A percentile compares a stretch with the other conserved stretches of the same genome.
Conservation (phyloP, 2,329 filamentous ascomycete species). For the Colletotrichum zoysiae region DNA sequence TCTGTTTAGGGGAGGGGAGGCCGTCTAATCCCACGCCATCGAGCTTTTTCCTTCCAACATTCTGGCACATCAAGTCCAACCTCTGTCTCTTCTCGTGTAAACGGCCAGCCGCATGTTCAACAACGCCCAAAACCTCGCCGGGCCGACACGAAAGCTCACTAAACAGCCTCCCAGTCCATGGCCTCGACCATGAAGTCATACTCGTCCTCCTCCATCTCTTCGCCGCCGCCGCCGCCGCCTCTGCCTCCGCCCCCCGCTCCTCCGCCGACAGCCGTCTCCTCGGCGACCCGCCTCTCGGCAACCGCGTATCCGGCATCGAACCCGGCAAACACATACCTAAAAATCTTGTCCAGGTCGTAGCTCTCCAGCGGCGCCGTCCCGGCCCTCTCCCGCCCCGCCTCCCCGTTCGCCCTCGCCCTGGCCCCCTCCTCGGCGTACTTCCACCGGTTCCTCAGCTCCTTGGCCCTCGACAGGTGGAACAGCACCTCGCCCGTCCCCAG, state of each 20-base stretch:
- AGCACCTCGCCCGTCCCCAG: conserved; percentile 69
- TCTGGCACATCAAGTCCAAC: not conserved
- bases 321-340: conserved; percentile 68
- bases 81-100: not conserved
- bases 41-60: not conserved
- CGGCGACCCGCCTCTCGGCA: conserved; percentile 59
- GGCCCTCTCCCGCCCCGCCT: conserved; percentile 43
- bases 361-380: conserved; percentile 62
- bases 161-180: conserved; percentile 67
- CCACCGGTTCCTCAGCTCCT: conserved; percentile 79
- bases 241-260: not conserved
- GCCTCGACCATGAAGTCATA: conserved; percentile 71
- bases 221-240: conserved; percentile 26
- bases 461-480: conserved; percentile 72
- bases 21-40: not conserved
- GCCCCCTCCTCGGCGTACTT: conserved; percentile 71
- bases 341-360: conserved; percentile 72
- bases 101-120: not conserved
- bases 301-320: conserved; percentile 69
- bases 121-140: not conserved
- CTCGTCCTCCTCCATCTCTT: conserved; percentile 53
- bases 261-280: conserved; percentile 30
- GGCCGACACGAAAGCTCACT: not conserved
- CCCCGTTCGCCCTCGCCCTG: conserved; percentile 33
- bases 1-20: too few relatives aligned